Conservation (phyloP, 2,329 filamentous ascomycete genomes). For the Talaromyces sp. region DNA sequence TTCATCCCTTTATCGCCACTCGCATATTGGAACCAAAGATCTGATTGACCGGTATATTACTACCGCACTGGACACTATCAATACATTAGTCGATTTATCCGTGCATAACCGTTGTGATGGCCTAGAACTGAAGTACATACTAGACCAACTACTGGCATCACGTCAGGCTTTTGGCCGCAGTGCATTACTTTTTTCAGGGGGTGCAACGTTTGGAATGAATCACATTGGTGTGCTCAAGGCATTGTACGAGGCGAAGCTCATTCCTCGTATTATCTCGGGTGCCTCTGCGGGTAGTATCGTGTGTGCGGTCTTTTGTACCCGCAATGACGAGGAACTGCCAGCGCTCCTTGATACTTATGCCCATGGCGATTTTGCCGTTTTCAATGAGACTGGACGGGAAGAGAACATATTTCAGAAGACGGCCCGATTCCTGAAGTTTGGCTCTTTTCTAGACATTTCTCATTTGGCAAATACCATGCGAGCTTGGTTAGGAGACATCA, state of each 20-base stretch:
- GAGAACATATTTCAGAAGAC: slow-evolving; percentile 70
- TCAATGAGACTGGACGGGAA: slow-evolving; percentile 63
- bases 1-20: slow-evolving; percentile 77
- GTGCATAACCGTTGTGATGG: slow-evolving; percentile 54
- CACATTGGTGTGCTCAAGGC: slow-evolving; percentile 86
- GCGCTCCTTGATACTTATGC: slow-evolving; percentile 70
- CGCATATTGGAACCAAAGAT: slow-evolving; percentile 81
- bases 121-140: slow-evolving; percentile 61
- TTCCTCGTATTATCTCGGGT: slow-evolving; percentile 85
- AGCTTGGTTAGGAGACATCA: slow-evolving; percentile 79
- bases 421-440: slow-evolving; percentile 75
- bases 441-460: slow-evolving; percentile 81
- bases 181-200: slow-evolving; percentile 79
- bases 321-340: slow-evolving; percentile 77
- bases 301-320: slow-evolving; percentile 75
- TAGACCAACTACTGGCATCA: slow-evolving; percentile 71
- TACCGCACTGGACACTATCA: slow-evolving; percentile 74
- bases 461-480: slow-evolving; percentile 82
- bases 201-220: slow-evolving; percentile 88
- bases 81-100: slow-evolving; percentile 67
- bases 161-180: slow-evolving; percentile 84
- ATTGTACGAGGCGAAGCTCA: slow-evolving; percentile 71
- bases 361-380: slow-evolving; percentile 78
- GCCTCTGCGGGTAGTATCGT: slow-evolving; percentile 88
- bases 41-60: slow-evolving; percentile 86